Evolutionary conservation across 495 filamentous ascomycete genomes (phyloP).

Genomic region (Penicillium fimorum): DNA sequence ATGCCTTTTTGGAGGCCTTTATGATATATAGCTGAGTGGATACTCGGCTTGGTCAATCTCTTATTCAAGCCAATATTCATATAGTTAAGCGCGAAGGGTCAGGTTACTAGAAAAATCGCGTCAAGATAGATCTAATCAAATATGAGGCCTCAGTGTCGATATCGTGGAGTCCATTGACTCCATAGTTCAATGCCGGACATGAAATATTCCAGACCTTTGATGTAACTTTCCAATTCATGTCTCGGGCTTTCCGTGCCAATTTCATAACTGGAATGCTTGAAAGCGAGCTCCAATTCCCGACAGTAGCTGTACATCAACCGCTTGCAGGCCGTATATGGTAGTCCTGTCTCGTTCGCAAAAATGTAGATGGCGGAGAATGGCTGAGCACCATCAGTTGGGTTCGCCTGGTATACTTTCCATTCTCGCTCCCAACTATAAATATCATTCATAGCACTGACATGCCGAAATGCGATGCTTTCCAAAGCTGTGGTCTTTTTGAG

Average conservation of each 20-base stretch:
- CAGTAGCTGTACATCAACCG: constrained; percentile 22
- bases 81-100: background rate
- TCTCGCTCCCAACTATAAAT: constrained; percentile 28
- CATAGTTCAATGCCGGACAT: constrained; percentile 26
- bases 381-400: constrained; percentile 19
- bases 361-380: constrained; percentile 25
- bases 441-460: constrained; percentile 24
- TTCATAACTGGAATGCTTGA: constrained; percentile 7
- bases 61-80: background rate
- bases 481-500: constrained; percentile 7
- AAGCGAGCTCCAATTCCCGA: constrained; percentile 20
- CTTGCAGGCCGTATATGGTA: constrained; percentile 21
- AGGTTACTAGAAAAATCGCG: background rate
- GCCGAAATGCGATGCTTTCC: constrained; percentile 20
- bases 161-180: constrained; percentile 26
- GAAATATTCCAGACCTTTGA: constrained; percentile 21
- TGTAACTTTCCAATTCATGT: constrained; percentile 20
- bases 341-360: constrained; percentile 21
- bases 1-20: too few species aligned
- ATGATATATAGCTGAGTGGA: too few species aligned
- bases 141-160: constrained; percentile 12
- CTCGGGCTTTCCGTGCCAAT: constrained; percentile 1
- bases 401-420: constrained; percentile 18
- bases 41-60: background rate
- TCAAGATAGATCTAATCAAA: background rate